Evolutionary conservation across 2,329 filamentous ascomycete genomes (phyloP).

Genomic region (Xylaria sp.): DNA sequence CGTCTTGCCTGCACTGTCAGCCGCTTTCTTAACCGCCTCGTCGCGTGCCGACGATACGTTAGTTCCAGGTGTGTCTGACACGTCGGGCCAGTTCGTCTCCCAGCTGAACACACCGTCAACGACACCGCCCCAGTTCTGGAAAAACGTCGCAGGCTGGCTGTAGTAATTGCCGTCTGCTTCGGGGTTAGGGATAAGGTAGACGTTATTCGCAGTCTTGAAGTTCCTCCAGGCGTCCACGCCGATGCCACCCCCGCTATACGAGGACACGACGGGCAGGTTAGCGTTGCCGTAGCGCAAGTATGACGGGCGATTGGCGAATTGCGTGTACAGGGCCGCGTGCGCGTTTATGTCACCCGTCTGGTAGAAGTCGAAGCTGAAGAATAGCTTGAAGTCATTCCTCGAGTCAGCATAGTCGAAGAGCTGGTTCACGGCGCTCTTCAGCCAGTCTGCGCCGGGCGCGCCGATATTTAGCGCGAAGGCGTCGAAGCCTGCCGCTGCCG

Average conservation of each 20-base stretch:
- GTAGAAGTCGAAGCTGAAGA: constrained; percentile 52
- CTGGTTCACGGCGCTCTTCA: constrained; percentile 42
- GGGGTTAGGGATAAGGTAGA: constrained; percentile 51
- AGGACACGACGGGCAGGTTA: constrained; percentile 47
- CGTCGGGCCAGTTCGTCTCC: constrained; percentile 52
- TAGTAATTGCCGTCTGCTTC: constrained; percentile 50
- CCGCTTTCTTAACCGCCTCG: constrained; percentile 41
- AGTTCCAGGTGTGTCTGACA: constrained; percentile 37
- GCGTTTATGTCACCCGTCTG: constrained; percentile 42
- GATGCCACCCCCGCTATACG: constrained; percentile 45
- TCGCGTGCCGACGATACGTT: constrained; percentile 46
- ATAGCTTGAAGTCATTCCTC: constrained; percentile 48
- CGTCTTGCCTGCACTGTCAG: constrained; percentile 44
- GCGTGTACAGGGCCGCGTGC: constrained; percentile 41
- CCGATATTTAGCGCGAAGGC: constrained; percentile 52
- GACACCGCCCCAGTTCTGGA: constrained; percentile 47
- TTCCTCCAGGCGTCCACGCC: constrained; percentile 44
- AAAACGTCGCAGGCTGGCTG: constrained; percentile 43
- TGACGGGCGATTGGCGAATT: constrained; percentile 45
- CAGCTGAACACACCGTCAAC: constrained; percentile 53
- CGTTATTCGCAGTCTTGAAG: constrained; percentile 45
- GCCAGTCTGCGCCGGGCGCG: constrained; percentile 43
- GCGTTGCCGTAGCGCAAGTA: constrained; percentile 47
- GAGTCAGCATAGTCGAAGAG: constrained; percentile 49
- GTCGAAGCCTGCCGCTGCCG: constrained; percentile 47